Evolutionary conservation across 169 alveolate species (phyloP).

Genomic region (Eimeria sp.): DNA sequence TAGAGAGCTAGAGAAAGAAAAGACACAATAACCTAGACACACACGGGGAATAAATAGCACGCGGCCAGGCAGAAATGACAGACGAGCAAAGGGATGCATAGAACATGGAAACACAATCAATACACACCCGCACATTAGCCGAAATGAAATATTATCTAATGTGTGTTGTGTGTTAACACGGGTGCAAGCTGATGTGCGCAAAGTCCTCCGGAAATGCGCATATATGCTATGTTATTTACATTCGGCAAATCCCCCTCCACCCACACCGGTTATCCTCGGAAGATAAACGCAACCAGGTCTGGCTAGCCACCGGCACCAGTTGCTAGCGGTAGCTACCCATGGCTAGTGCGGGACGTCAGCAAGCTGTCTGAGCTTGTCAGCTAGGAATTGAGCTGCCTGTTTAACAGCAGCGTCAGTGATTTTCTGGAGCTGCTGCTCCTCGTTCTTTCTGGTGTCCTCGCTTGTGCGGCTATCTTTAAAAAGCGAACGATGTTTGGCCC

Average conservation of each 20-base stretch:
- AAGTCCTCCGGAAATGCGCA: neutral
- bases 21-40: no score
- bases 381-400: constrained; percentile 17
- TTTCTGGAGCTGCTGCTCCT: constrained; percentile 60
- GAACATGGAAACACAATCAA: no score
- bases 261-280: neutral
- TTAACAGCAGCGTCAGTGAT: constrained; percentile 37
- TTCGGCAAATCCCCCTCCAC: neutral
- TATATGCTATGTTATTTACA: no score
- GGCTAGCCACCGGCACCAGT: constrained; percentile 5
- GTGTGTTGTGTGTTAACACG: neutral
- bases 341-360: constrained; percentile 33
- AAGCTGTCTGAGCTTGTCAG: constrained; percentile 54
- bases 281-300: neutral
- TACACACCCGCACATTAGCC: no score
- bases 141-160: no score
- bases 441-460: constrained; percentile 15
- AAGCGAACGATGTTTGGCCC: constrained; percentile 10
- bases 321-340: neutral
- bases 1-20: no score
- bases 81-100: no score
- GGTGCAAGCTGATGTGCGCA: neutral
- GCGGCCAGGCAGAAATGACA: no score
- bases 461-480: neutral
- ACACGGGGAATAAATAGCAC: no score